Evolutionary conservation across 2,329 filamentous ascomycete genomes (phyloP).

Genomic region (Mollisia scopiformis): DNA sequence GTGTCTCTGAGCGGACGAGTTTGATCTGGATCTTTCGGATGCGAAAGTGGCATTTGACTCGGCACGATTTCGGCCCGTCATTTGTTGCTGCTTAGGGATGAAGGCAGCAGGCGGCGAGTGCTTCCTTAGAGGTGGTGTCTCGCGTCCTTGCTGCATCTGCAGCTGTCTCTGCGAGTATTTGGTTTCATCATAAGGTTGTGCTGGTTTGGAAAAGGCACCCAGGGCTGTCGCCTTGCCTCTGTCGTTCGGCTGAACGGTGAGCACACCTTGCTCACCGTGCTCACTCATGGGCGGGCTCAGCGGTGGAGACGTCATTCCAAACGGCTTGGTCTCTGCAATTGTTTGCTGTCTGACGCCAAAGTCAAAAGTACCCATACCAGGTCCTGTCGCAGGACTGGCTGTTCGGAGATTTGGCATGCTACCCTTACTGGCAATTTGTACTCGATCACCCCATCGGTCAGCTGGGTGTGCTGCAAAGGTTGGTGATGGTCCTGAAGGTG

Average conservation of each 20-base stretch:
- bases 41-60: conserved; percentile 48
- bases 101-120: conserved; percentile 31
- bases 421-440: conserved; percentile 53
- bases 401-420: conserved; percentile 73
- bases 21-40: conserved; percentile 49
- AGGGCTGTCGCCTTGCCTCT: conserved; percentile 80
- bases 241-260: conserved; percentile 76
- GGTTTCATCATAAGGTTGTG: conserved; percentile 78
- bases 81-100: conserved; percentile 32
- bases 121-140: conserved; percentile 52
- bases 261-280: conserved; percentile 63
- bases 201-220: conserved; percentile 73
- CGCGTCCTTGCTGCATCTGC: conserved; percentile 77
- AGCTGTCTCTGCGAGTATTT: conserved; percentile 82
- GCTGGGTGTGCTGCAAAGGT: conserved; percentile 41
- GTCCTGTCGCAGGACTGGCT: conserved; percentile 45
- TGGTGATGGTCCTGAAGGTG: conserved; percentile 32
- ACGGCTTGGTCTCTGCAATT: conserved; percentile 36
- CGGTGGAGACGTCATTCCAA: conserved; percentile 51
- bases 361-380: conserved; percentile 43
- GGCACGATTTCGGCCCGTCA: conserved; percentile 42
- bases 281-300: conserved; percentile 75
- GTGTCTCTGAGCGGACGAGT: conserved; percentile 46
- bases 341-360: conserved; percentile 37
- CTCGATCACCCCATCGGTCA: conserved; percentile 51